Conservation (phyloP, 2,329 filamentous ascomycete species). For the Botrytis galanthina region DNA sequence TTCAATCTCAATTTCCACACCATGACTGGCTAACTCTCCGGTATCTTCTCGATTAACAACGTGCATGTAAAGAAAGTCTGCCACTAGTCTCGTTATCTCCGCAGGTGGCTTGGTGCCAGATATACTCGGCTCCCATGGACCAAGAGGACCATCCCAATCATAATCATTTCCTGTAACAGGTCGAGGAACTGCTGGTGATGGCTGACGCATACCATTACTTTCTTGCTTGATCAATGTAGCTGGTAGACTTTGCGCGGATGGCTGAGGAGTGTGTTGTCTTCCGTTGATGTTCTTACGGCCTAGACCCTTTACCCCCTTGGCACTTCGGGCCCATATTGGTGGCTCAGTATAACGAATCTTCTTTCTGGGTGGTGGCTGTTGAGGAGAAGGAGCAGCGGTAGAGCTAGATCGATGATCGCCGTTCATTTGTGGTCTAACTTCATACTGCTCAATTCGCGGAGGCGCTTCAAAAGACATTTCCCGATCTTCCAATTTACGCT, state of each 20-base stretch:
- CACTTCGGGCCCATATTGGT: slow-evolving; percentile 46
- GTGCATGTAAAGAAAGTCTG: slow-evolving; percentile 74
- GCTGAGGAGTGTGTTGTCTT: slow-evolving; percentile 24
- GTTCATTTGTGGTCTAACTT: slow-evolving; percentile 28
- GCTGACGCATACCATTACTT: slow-evolving; percentile 32
- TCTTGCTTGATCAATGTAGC: slow-evolving; percentile 29
- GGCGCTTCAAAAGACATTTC: slow-evolving; percentile 28
- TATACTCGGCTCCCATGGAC: slow-evolving; percentile 65
- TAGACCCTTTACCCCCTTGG: slow-evolving; percentile 26
- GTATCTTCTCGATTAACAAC: slow-evolving; percentile 68
- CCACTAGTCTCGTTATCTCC: slow-evolving; percentile 71
- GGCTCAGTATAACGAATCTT: slow-evolving; percentile 51
- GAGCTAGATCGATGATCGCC: slow-evolving; percentile 27
- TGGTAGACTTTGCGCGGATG: slow-evolving; percentile 20
- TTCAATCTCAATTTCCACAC: slow-evolving; percentile 85
- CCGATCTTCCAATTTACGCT: slow-evolving; percentile 37
- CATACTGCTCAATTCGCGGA: slow-evolving; percentile 24
- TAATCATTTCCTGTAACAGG: slow-evolving; percentile 14
- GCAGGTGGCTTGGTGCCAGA: slow-evolving; percentile 69
- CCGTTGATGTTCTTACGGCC: slow-evolving; percentile 31
- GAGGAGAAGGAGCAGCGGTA: slow-evolving; percentile 29
- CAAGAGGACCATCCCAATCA: slow-evolving; percentile 40
- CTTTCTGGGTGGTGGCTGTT: slow-evolving; percentile 48
- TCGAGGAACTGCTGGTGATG: slow-evolving; percentile 23
- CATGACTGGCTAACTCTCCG: slow-evolving; percentile 59